These are phyloP conservation scores for Nakataea oryzae DNA, from an alignment of 2,329 filamentous ascomycete species.

Conservation along the genomic window DNA sequence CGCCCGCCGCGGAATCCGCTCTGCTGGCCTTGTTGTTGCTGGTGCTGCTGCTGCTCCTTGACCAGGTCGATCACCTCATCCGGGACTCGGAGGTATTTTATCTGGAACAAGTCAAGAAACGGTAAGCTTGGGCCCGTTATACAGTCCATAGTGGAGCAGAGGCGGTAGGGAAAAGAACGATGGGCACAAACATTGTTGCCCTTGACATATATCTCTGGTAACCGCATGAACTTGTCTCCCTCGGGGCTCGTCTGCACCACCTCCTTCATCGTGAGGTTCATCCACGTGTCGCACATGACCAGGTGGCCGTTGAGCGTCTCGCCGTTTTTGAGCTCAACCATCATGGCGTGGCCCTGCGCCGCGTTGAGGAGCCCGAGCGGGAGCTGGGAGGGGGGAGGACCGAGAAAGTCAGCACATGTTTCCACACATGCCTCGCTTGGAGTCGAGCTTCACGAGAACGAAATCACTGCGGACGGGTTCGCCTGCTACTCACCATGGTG, in stretches of 20 bases:
- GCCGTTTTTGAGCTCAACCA: constrained; percentile 94
- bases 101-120: constrained; percentile 41
- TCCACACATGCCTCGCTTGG: background rate
- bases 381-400: constrained; percentile 30
- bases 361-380: constrained; percentile 81
- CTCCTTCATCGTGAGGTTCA: constrained; percentile 96
- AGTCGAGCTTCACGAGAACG: background rate
- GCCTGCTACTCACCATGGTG: constrained; percentile 6
- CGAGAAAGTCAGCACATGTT: constrained; percentile 11
- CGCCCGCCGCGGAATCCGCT: constrained; percentile 32
- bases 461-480: background rate
- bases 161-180: background rate
- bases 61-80: constrained; percentile 94
- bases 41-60: constrained; percentile 79
- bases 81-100: constrained; percentile 94
- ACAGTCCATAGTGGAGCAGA: constrained; percentile 5
- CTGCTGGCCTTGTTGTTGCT: constrained; percentile 46
- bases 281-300: constrained; percentile 97
- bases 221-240: constrained; percentile 83
- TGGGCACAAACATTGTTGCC: constrained; percentile 75
- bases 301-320: constrained; percentile 95
- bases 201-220: constrained; percentile 92
- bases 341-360: constrained; percentile 94
- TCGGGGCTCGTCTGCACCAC: constrained; percentile 95
- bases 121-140: constrained; percentile 10